Percentiles rank a stretch among this genome's conserved stretches.
phyloP scores from a whole-genome alignment of 768 basidiomycete genomes.

The Tylopilus plumbeoviolaceoides region DNA sequence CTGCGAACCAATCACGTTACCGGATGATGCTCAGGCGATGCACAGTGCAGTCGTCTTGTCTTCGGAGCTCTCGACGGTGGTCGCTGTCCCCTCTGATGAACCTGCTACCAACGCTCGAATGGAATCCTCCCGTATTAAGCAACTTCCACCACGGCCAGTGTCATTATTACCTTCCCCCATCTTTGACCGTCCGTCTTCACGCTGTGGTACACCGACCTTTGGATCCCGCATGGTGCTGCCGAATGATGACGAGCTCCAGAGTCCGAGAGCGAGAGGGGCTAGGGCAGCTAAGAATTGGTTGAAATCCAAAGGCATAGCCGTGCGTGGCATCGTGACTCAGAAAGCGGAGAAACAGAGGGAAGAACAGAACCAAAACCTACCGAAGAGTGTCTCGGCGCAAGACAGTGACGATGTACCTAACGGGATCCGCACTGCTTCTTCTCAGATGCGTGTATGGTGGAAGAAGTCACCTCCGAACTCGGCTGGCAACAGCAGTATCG shows the following conservation, averaged over 20 bases:
- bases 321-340: slow-evolving; percentile 22
- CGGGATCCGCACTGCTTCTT: slow-evolving; percentile 7
- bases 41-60: slow-evolving; percentile 19
- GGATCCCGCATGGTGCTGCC: slow-evolving; percentile 43
- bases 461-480: slow-evolving; percentile 20
- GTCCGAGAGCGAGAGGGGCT: slow-evolving; percentile 9
- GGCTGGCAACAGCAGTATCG: slow-evolving; percentile 6
- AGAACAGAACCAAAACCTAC: slow-evolving; percentile 1
- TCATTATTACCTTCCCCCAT: slow-evolving; percentile 23
- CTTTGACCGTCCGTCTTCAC: slow-evolving; percentile 44
- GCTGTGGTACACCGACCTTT: slow-evolving; percentile 61
- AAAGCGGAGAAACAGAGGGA: slow-evolving; percentile 23
- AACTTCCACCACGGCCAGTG: slow-evolving; percentile 1
- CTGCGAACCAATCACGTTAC: slow-evolving; percentile 58
- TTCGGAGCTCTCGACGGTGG: slow-evolving; percentile 14
- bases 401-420: slow-evolving; percentile 6
- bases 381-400: neutral
- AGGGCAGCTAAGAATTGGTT: slow-evolving; percentile 25
- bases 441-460: slow-evolving; percentile 29
- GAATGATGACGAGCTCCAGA: slow-evolving; percentile 23
- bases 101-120: neutral
- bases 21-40: slow-evolving; percentile 30
- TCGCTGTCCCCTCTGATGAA: slow-evolving; percentile 10
- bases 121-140: slow-evolving; percentile 7
- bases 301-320: slow-evolving; percentile 27